Conservation (phyloP, 1,284 basidiomycete species). For the Xerocomus subilludens region DNA sequence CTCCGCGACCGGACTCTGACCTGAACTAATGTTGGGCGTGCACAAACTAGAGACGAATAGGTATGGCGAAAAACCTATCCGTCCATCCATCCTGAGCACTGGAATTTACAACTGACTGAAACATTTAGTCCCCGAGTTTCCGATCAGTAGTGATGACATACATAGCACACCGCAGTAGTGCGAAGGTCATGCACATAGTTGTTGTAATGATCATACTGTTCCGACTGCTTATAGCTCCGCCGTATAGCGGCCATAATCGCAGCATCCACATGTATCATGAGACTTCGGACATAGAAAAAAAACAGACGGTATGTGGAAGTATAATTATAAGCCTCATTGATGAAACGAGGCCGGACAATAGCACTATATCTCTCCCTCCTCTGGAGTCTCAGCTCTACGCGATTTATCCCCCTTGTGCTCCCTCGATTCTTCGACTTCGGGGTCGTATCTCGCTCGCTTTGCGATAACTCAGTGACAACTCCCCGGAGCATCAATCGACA, state of each 20-base stretch:
- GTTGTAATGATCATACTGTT: background rate
- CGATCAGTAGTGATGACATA: too few species aligned
- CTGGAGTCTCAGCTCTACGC: slow-evolving; percentile 71
- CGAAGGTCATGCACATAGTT: background rate
- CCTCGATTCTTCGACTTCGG: slow-evolving; percentile 56
- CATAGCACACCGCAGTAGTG: background rate
- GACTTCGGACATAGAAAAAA: slow-evolving; percentile 19
- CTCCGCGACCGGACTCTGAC: too few species aligned
- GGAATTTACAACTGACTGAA: too few species aligned
- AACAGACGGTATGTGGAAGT: background rate
- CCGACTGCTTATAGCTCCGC: background rate
- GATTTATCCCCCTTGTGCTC: slow-evolving; percentile 57
- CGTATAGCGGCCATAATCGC: background rate
- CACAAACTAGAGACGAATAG: too few species aligned
- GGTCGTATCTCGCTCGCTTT: slow-evolving; percentile 68
- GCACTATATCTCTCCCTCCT: slow-evolving; percentile 81
- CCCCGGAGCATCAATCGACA: slow-evolving; percentile 32
- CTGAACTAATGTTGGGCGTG: too few species aligned
- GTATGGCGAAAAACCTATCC: too few species aligned
- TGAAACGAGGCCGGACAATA: slow-evolving; percentile 1
- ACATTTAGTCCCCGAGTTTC: background rate
- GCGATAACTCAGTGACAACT: slow-evolving; percentile 22
- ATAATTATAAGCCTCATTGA: slow-evolving; percentile 24
- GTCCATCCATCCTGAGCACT: too few species aligned
- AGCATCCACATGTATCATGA: background rate